Evolutionary conservation across 768 basidiomycete species (phyloP).

Genomic region (Melanogaster broomeanus): DNA sequence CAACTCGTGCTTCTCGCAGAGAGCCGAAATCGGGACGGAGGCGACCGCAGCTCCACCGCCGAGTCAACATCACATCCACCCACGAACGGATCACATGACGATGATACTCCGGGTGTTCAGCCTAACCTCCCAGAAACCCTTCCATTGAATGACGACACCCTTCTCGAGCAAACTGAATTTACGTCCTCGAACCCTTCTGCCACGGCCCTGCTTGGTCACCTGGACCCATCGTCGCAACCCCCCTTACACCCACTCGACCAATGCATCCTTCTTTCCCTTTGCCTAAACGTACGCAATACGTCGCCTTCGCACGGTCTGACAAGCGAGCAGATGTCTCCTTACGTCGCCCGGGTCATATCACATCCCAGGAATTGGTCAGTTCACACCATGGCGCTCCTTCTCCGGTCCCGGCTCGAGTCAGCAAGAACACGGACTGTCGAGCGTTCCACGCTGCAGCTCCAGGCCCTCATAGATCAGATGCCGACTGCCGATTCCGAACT

Average conservation of each 20-base stretch:
- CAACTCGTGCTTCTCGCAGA: conserved; percentile 96
- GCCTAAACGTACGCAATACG: conserved; percentile 86
- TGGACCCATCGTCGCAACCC: conserved; percentile 85
- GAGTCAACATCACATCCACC: conserved; percentile 4
- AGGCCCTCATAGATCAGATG: conserved; percentile 97
- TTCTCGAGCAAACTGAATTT: conserved; percentile 92
- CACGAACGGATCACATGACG: neutral
- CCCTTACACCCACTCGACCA: conserved; percentile 92
- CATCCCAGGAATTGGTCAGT: conserved; percentile 95
- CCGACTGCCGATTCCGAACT: conserved; percentile 78
- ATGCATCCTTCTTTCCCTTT: conserved; percentile 86
- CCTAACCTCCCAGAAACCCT: conserved; percentile 72
- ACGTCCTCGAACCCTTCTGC: conserved; percentile 66
- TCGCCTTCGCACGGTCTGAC: conserved; percentile 91
- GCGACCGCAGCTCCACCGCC: conserved; percentile 16
- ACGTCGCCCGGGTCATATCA: conserved; percentile 84
- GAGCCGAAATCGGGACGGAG: conserved; percentile 52
- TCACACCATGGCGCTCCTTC: conserved; percentile 93
- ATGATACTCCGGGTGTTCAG: conserved; percentile 1
- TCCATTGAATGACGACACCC: conserved; percentile 90
- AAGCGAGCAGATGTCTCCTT: conserved; percentile 89
- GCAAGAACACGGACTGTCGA: conserved; percentile 90
- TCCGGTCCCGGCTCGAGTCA: conserved; percentile 90
- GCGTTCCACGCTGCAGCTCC: conserved; percentile 87
- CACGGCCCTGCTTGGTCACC: conserved; percentile 55